A percentile compares a stretch with the other conserved stretches of the same genome.
Evolutionary conservation across 208 protist species (phyloP).

Genomic region (Crithidia expoeki): DNA sequence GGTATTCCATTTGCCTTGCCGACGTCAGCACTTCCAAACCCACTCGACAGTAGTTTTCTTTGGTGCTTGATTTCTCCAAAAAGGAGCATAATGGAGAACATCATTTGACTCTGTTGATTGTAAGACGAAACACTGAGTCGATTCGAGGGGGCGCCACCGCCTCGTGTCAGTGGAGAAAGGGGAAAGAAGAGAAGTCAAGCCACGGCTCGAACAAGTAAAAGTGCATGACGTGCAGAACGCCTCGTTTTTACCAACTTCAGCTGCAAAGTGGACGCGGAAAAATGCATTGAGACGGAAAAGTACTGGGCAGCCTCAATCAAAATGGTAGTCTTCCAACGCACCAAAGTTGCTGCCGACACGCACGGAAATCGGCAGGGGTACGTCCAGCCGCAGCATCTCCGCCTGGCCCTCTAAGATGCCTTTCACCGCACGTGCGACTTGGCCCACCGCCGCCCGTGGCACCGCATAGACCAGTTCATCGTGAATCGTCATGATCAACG

Average conservation of each 20-base stretch:
- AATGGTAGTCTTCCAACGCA: slow-evolving; percentile 29
- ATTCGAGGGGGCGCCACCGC: not conserved
- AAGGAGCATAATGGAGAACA: too few species aligned
- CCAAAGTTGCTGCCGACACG: slow-evolving; percentile 59
- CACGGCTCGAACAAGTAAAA: too few species aligned
- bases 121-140: not conserved
- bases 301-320: too few species aligned
- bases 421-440: slow-evolving; percentile 53
- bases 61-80: not conserved
- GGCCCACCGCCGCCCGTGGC: slow-evolving; percentile 33
- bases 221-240: too few species aligned
- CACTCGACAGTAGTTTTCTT: not conserved
- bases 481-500: slow-evolving; percentile 74
- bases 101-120: too few species aligned
- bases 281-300: too few species aligned
- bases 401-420: slow-evolving; percentile 57
- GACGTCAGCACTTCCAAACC: not conserved
- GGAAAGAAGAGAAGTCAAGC: not conserved
- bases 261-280: too few species aligned
- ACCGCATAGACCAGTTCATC: slow-evolving; percentile 88
- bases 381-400: slow-evolving; percentile 33
- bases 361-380: slow-evolving; percentile 72
- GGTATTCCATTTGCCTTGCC: slow-evolving; percentile 17
- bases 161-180: not conserved
- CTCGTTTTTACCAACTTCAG: too few species aligned